Conservation (phyloP, 2,329 filamentous ascomycete species). For the Kalaharituber pfeilii region DNA sequence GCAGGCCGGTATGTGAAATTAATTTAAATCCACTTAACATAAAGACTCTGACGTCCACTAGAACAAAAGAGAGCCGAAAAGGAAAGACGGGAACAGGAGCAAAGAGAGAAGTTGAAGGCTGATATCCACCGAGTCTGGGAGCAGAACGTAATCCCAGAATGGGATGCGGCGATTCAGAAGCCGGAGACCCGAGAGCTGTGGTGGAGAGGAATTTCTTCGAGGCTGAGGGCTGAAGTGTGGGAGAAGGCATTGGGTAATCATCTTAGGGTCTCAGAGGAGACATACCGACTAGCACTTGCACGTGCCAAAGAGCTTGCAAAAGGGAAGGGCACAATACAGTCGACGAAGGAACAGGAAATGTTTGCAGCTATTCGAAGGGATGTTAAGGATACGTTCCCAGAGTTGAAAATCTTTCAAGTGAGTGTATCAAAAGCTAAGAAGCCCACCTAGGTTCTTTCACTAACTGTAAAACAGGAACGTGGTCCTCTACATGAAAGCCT, state of each 20-base stretch:
- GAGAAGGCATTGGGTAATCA: slow-evolving; percentile 55
- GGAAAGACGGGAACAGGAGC: slow-evolving; percentile 29
- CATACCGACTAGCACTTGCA: slow-evolving; percentile 52
- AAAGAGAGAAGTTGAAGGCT: slow-evolving; percentile 33
- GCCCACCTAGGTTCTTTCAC: no score
- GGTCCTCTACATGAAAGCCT: slow-evolving; percentile 51
- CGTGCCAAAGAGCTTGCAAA: slow-evolving; percentile 47
- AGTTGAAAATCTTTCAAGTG: slow-evolving; percentile 54
- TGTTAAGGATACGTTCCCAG: slow-evolving; percentile 44
- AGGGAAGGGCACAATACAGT: slow-evolving; percentile 33
- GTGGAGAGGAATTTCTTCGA: slow-evolving; percentile 63
- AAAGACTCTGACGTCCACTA: slow-evolving; percentile 6
- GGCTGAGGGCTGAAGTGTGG: slow-evolving; percentile 54
- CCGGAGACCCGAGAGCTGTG: slow-evolving; percentile 57
- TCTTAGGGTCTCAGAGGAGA: slow-evolving; percentile 46
- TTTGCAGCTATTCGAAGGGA: slow-evolving; percentile 48
- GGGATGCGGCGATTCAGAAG: slow-evolving; percentile 52
- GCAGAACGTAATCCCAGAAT: slow-evolving; percentile 56
- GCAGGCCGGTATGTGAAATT: slow-evolving; percentile 30
- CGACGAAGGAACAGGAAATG: slow-evolving; percentile 31
- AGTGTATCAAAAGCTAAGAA: no score
- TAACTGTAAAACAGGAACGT: slow-evolving; percentile 15
- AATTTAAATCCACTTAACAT: slow-evolving; percentile 4
- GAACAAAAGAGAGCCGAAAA: slow-evolving; percentile 29
- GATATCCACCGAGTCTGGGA: slow-evolving; percentile 48